A percentile compares a stretch with the other conserved stretches of the same genome.
These are phyloP conservation scores for Cucurbita moschata DNA, from an alignment of 306 rosid genomes.

Conservation along the genomic window DNA sequence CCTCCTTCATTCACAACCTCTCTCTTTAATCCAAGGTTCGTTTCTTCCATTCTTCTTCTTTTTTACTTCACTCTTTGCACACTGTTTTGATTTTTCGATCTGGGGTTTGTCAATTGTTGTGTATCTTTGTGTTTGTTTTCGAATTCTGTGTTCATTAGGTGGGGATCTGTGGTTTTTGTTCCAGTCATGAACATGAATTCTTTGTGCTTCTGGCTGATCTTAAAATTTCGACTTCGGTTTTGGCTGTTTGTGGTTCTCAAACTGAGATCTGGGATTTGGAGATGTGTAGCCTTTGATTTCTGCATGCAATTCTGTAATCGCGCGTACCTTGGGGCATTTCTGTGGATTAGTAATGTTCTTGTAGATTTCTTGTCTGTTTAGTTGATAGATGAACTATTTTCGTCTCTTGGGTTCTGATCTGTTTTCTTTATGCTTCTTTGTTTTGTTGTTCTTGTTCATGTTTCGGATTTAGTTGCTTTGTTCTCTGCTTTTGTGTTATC, in stretches of 20 bases:
- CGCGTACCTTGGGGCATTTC: background rate
- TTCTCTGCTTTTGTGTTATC: background rate
- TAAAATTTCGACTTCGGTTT: background rate
- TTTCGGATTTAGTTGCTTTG: background rate
- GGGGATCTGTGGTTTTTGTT: background rate
- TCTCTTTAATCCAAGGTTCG: background rate
- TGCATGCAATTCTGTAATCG: constrained; percentile 3
- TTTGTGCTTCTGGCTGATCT: background rate
- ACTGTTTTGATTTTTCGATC: background rate
- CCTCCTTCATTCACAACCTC: background rate
- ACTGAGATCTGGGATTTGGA: constrained; percentile 1
- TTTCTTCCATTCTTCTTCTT: background rate
- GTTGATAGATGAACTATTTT: background rate
- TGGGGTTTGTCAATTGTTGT: background rate
- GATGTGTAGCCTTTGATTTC: background rate
- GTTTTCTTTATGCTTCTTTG: background rate
- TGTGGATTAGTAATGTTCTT: background rate
- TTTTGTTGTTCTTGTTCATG: too few species aligned
- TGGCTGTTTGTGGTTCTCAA: background rate
- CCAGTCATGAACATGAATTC: background rate
- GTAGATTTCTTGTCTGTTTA: background rate
- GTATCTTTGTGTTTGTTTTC: background rate
- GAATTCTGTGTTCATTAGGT: background rate
- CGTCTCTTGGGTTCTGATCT: background rate
- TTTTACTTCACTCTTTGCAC: background rate